Evolutionary conservation across 1,284 basidiomycete genomes (phyloP), one percentile per base, ranked within the genome.

Genomic region (Caloboletus inedulis): DNA sequence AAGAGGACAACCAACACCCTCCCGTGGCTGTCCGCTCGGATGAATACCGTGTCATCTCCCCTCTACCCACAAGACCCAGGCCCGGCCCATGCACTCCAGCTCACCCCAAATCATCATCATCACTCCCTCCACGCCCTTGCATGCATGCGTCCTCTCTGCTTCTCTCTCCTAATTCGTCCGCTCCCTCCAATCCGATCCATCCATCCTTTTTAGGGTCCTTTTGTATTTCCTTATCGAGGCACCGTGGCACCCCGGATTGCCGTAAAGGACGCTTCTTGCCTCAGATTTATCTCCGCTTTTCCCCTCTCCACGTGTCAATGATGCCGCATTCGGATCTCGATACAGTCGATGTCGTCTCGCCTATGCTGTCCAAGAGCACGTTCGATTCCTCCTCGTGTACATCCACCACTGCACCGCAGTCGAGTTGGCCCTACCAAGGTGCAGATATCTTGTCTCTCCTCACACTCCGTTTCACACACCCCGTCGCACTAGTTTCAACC

Each of bases 201-300:
- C 41, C 46, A 49, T 36, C 61, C 54, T 51, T 56, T 59, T 62
- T 13, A 0, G 34, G 47, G 13, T 34, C 12, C 50, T 51, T 53
- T 61, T 62, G 54, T 63, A 53, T 56, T 61, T 65, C 52, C 45
- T 3, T 47, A 52, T 58, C 43, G 49, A 42, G 61, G 4, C 21
- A 54, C 47, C 65, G 63, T 63, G 62, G 63, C 63, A 67, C 62
- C 62, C 62, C 62, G 64, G 64, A 68, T 68, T 67, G 59, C 63
- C 63, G 52, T 65, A 66, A 63, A 51, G 3, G 39, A 49, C 23
- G 21, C 54, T 48, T 62, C 61, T 49, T 35, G 35, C 30, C 39
- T 43, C 51, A 67, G 64, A 67, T 63, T 65, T 67, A 63, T 67
- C 62, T 64, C 56, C 56, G 44, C 43, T 18, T 34, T 16, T 16